phyloP scores from a whole-genome alignment of 192 early-diverging fungal species.

The Gigaspora rosea region DNA sequence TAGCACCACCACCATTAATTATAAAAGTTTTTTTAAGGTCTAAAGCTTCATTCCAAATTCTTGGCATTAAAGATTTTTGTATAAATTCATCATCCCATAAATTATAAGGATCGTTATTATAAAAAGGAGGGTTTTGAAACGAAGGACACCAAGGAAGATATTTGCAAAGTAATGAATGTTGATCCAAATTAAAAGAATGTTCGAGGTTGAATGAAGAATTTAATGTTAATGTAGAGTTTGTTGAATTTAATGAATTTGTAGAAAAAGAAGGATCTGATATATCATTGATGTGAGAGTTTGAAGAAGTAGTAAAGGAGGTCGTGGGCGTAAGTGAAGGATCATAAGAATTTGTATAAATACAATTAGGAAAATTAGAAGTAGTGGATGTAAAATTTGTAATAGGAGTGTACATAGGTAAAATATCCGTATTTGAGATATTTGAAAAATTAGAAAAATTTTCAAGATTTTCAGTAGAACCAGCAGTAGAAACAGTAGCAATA shows the following conservation, averaged over 20 bases:
- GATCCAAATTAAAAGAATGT: not conserved
- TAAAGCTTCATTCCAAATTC: not conserved
- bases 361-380: too few relatives aligned
- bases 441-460: too few relatives aligned
- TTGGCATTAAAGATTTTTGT: slow-evolving; percentile 5
- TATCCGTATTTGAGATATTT: too few relatives aligned
- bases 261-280: not conserved
- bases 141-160: slow-evolving; percentile 7
- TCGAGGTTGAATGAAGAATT: not conserved
- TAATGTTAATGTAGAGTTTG: too few relatives aligned
- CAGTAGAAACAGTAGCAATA: too few relatives aligned
- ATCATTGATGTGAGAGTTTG: not conserved
- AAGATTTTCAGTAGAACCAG: too few relatives aligned
- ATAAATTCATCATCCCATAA: not conserved
- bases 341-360: too few relatives aligned
- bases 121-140: slow-evolving; percentile 12
- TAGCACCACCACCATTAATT: too few relatives aligned
- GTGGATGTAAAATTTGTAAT: too few relatives aligned
- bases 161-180: not conserved
- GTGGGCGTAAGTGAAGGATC: too few relatives aligned
- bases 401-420: too few relatives aligned
- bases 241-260: not conserved
- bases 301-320: too few relatives aligned
- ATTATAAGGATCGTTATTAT: slow-evolving; percentile 3
- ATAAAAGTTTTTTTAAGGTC: not conserved